Conservation (phyloP, 1,284 basidiomycete genomes). For the Malassezia cuniculi region DNA sequence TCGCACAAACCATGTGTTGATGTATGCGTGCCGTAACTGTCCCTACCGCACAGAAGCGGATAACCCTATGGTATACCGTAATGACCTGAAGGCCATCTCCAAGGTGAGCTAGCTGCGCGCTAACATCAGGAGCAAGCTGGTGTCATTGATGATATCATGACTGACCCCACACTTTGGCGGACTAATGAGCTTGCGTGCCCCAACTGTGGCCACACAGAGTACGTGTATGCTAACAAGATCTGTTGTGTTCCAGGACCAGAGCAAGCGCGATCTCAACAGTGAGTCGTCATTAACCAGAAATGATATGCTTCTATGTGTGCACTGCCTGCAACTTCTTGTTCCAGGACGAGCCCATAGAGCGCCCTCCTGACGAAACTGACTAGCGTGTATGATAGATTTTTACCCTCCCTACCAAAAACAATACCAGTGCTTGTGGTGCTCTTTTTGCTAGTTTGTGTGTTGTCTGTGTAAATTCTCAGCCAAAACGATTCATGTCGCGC, state of each 20-base stretch:
- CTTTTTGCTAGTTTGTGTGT: no score
- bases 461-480: no score
- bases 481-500: no score
- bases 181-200: constrained; percentile 38
- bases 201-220: constrained; percentile 30
- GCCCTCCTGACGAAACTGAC: no score
- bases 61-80: constrained; percentile 79
- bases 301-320: constrained; percentile 43
- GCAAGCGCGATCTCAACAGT: constrained; percentile 37
- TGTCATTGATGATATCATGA: constrained; percentile 73
- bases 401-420: no score
- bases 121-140: constrained; percentile 69
- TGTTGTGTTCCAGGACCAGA: constrained; percentile 43
- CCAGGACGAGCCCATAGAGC: constrained; percentile 18
- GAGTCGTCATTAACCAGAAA: constrained; percentile 9
- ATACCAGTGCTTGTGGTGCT: no score
- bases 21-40: constrained; percentile 89
- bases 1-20: constrained; percentile 67
- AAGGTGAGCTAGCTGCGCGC: constrained; percentile 55
- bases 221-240: constrained; percentile 13
- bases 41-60: constrained; percentile 70
- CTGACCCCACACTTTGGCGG: constrained; percentile 66
- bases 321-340: constrained; percentile 36
- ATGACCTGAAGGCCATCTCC: constrained; percentile 82
- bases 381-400: no score